Evolutionary conservation across 768 basidiomycete genomes (phyloP), one percentile per base, ranked within the genome.

Genomic region (Pilatotrama ljubarskyi): DNA sequence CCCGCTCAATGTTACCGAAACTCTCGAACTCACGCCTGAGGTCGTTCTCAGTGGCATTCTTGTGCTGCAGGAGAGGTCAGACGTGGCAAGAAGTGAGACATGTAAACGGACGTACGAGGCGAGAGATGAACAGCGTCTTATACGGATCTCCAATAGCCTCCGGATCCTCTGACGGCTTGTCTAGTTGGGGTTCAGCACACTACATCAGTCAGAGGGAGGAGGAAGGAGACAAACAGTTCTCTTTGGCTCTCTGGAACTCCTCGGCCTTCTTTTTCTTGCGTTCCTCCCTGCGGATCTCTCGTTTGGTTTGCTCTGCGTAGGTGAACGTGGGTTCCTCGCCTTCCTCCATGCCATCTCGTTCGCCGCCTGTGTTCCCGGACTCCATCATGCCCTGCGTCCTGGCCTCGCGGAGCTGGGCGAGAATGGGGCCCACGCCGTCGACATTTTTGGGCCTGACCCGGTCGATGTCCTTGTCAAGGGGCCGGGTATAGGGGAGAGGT

Each of bases 141-240:
- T 98, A 99, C 3, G 97, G 97, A 70, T 99, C 97, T 2, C 97
- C 97, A 41, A 89, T 80, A 32, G 94, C 95, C 70, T 96, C 87
- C 13, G 88, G 56, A 69, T 99, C 95, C 54, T 96, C 95, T 18
- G 89, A 82, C 9, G 97, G 97, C 72, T 95, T 93, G 76, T 95
- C 96, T 98, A 68, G 29, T 63, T 17, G n/a, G 25, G 15, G 29
- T 59, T 51, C 53, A 63, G 64, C 53, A 38, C 29, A 40, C 6
- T 51, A 64, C 49, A 51, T 18, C 13, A 46, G 58, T 5, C n/a
- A 43, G 42, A 35, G 46, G 40, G 8, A 7, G 36, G 37, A 61
- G 42, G 36, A 22, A 15, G 49, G 29, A n/a, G 15, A 82, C 91
- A 57, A 46, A 96, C 95, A 98, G 22, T 85, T 85, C 59, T 93